Conservation (phyloP, 2,329 filamentous ascomycete genomes). For the Claviceps digitariae region DNA sequence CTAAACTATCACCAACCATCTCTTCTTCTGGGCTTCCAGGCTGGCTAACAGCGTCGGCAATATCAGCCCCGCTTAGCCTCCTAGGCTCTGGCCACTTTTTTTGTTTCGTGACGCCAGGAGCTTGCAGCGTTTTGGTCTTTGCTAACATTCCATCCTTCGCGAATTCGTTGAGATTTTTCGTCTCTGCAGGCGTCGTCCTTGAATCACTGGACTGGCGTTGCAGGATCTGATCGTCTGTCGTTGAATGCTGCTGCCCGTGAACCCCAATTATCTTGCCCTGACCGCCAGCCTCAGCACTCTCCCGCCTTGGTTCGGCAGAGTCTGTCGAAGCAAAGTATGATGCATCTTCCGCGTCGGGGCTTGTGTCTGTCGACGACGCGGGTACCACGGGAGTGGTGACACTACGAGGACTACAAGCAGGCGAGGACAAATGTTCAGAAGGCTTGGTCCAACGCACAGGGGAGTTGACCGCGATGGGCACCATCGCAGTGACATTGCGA, state of each 20-base stretch:
- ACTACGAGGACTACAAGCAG: constrained; percentile 57
- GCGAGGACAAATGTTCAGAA: constrained; percentile 37
- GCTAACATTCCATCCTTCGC: neutral
- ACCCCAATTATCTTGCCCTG: neutral
- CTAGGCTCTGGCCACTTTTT: neutral
- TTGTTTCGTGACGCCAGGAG: neutral
- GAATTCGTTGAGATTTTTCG: constrained; percentile 3
- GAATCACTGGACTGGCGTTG: constrained; percentile 26
- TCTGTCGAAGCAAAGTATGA: constrained; percentile 34
- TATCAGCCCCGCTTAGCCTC: constrained; percentile 10
- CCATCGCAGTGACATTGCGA: neutral
- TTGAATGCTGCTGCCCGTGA: constrained; percentile 2
- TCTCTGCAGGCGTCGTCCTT: constrained; percentile 10
- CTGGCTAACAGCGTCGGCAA: constrained; percentile 24
- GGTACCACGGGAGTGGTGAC: constrained; percentile 58
- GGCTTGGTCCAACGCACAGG: constrained; percentile 22
- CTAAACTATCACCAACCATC: constrained; percentile 23
- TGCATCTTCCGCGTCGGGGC: constrained; percentile 54
- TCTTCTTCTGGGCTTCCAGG: constrained; percentile 19
- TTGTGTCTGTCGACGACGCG: constrained; percentile 59
- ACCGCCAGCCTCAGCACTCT: constrained; percentile 14
- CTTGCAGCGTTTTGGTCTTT: neutral
- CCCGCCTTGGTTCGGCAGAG: constrained; percentile 28
- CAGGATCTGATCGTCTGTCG: constrained; percentile 31
- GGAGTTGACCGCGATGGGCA: constrained; percentile 19